phyloP scores from a whole-genome alignment of 202 grass and related monocot genomes.

The Digitaria exilis region DNA sequence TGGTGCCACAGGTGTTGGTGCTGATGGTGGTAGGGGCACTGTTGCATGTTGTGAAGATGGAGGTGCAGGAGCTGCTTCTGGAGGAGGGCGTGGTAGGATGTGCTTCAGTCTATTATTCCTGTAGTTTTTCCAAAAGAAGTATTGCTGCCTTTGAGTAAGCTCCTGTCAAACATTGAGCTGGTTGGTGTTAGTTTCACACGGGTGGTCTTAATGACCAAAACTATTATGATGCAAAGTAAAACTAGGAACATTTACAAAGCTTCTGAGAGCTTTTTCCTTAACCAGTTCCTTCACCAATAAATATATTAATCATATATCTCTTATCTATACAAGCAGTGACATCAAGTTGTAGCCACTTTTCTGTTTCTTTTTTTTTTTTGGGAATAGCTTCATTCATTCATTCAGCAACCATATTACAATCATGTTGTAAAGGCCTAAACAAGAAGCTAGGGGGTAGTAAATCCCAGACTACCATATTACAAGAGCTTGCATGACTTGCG shows the following conservation, averaged over 20 bases:
- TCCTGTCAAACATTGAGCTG: conserved; percentile 64
- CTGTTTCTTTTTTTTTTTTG: neutral
- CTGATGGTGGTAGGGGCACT: conserved; percentile 12
- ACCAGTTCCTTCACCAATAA: conserved; percentile 27
- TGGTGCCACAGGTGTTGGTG: conserved; percentile 20
- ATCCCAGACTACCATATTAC: no score
- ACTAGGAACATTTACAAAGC: neutral
- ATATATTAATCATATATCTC: neutral
- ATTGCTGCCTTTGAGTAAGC: conserved; percentile 91
- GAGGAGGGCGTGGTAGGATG: conserved; percentile 86
- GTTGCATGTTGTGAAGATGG: conserved; percentile 27
- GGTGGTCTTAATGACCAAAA: conserved; percentile 5
- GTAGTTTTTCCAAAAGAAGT: conserved; percentile 99
- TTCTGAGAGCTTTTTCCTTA: neutral
- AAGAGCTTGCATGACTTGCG: no score
- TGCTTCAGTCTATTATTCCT: conserved; percentile 98
- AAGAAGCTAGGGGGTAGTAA: no score
- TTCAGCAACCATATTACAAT: no score
- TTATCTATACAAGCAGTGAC: neutral
- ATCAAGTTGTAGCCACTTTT: neutral
- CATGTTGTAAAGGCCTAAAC: no score
- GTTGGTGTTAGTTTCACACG: conserved; percentile 35
- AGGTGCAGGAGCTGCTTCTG: conserved; percentile 53
- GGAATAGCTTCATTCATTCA: no score
- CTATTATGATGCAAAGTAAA: conserved; percentile 2